These are phyloP conservation scores for Aurifilum marmelostoma DNA, from an alignment of 2,329 filamentous ascomycete species.

Conservation along the genomic window DNA sequence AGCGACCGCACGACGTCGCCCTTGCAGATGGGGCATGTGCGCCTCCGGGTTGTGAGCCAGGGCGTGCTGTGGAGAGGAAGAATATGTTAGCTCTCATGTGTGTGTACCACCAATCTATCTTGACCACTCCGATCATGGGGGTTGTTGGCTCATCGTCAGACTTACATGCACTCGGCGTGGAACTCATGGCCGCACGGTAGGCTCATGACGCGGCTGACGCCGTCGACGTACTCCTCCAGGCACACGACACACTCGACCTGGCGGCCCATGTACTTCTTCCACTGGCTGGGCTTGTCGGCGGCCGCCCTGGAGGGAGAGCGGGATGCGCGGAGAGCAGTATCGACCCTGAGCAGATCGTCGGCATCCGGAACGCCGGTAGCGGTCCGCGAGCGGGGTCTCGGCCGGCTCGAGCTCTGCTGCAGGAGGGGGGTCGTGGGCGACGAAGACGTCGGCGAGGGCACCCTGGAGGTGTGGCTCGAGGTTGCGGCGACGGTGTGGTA, in stretches of 20 bases:
- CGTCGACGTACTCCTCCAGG: constrained; percentile 93
- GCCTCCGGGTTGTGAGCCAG: constrained; percentile 91
- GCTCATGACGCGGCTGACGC: constrained; percentile 94
- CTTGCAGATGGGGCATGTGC: constrained; percentile 99
- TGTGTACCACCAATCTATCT: too few species aligned
- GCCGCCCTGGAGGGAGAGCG: constrained; percentile 40
- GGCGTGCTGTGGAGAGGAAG: constrained; percentile 71
- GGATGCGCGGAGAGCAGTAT: constrained; percentile 46
- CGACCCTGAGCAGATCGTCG: constrained; percentile 49
- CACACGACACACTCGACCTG: constrained; percentile 94
- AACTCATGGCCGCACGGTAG: constrained; percentile 97
- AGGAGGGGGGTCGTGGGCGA: constrained; percentile 84
- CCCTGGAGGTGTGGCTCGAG: constrained; percentile 57
- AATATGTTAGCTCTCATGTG: constrained; percentile 29
- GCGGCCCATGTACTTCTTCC: constrained; percentile 68
- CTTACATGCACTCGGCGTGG: constrained; percentile 97
- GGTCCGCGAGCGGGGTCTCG: constrained; percentile 67
- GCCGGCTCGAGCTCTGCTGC: constrained; percentile 59
- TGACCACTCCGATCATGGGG: too few species aligned
- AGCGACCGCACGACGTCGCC: constrained; percentile 84
- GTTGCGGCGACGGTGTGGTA: constrained; percentile 81
- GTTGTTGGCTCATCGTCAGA: constrained; percentile 35
- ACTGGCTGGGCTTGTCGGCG: constrained; percentile 58
- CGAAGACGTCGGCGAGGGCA: constrained; percentile 65
- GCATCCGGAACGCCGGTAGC: constrained; percentile 63